Evolutionary conservation across 805 yeast species (phyloP), one percentile per base, ranked within the genome.

Genomic region (Ogataea trehalophila): DNA sequence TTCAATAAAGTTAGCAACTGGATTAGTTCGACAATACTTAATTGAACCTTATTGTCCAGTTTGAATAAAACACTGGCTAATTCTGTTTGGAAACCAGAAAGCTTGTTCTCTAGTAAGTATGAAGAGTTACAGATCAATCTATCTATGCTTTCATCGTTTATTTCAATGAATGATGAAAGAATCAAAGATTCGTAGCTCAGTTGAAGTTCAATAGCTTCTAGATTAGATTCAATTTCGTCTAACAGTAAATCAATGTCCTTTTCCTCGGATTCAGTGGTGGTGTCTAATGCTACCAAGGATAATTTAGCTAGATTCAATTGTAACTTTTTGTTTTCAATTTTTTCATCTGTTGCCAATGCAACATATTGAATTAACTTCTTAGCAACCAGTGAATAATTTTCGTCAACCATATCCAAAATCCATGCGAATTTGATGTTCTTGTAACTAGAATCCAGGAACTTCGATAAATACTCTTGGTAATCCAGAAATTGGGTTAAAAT

Each of bases 231-330:
- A 31, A 85, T 74, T 8, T 73, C 74, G 16, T 59, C 60, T 8
- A 80, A 45, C 4, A 64, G 44, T 2, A 64, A 67, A 4, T 56
- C 40, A 52, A 51, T 41, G n/a, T 48, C 50, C 6, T 11, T 26
- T 26, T 26, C 31, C 31, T 26, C 31, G 11, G 31, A 7, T 26
- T 51, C 55, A 5, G 54, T 58, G 18, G 49, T 50, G 4, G 42
- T 29, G 37, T 61, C 59, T 1, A 72, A 61, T 0, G 81, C 82
- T 17, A 86, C 58, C 1, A 79, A 70, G 2, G 87, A 67, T 20
- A 90, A 65, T 62, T 89, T 89, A 2, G 95, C 91, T 43, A 89
- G 65, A 47, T 88, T 84, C 49, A 82, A 72, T 53, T 81, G 81
- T 20, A 85, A 57, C 54, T 75, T 79, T 55, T 75, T 76, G 53